Evolutionary conservation across 257 asterid species (phyloP), one percentile per base, ranked within the genome.

Genomic region (Solanum etuberosum): DNA sequence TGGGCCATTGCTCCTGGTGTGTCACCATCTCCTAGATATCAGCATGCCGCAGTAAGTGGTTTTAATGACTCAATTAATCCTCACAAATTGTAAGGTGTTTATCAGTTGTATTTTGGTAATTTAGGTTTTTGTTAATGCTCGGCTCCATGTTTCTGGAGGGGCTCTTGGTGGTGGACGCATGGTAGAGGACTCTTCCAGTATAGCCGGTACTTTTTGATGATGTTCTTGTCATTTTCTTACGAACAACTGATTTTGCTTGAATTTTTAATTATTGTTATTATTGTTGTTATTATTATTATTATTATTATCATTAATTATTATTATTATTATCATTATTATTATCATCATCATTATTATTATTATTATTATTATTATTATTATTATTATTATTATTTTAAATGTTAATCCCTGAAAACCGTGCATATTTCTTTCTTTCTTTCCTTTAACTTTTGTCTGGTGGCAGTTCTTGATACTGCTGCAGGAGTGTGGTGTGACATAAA

Each of bases 1-100:
- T 97, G 99, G 99, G 99, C 99, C 90, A 97, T 97, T 90, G 99
- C 99, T 86, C 99, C 99, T 73, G 99, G 99, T 81, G 99, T 97
- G 86, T 97, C 99, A 85, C 99, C 99, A 5, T 97, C 99, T 88
- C 89, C 98, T 71, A 96, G 99, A 95, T 97, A 97, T 91, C 99
- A 97, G 90, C 99, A 97, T 90, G 99, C 99, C 38, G 99, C 99
- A n/a, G 99, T 97, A 89, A 92, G 98, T 92, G 86, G 29, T 21
- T 51, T 18, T 71, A 40, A 59, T 23, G 40, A 18, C 51, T 81
- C 48, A 29, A n/a, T 20, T 38, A 9, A 8, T 12, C 61, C 83
- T 23, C n/a, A 20, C 20, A 25, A 27, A 71, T 71, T 84, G 27
- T 43, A 20, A 80, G 42, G 46, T 63, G 86, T 57, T 85, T 27